Evolutionary conservation across 2,329 filamentous ascomycete genomes (phyloP).

Genomic region (Exutisphaerella laricina): DNA sequence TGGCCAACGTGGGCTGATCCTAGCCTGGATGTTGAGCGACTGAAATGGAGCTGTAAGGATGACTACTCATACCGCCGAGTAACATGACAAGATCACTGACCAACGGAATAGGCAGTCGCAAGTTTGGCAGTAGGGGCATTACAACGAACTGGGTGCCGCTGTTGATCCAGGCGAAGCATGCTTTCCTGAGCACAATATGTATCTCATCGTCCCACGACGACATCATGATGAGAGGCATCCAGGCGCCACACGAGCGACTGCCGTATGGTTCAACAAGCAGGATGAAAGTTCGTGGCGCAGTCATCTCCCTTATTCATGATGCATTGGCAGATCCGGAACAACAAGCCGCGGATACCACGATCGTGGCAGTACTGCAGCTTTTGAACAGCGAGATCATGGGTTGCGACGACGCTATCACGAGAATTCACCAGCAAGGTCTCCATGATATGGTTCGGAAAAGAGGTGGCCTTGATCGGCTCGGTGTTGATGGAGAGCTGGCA

Average conservation of each 20-base stretch:
- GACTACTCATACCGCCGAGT: background rate
- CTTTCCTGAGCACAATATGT: conserved; percentile 31
- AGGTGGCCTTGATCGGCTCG: conserved; percentile 29
- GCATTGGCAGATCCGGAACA: conserved; percentile 24
- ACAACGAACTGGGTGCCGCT: conserved; percentile 26
- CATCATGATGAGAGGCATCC: conserved; percentile 26
- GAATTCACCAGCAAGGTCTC: conserved; percentile 27
- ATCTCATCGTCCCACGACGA: conserved; percentile 32
- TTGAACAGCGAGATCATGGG: conserved; percentile 31
- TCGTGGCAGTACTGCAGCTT: conserved; percentile 31
- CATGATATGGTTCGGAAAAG: conserved; percentile 26
- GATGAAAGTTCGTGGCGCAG: conserved; percentile 21
- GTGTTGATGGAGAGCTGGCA: conserved; percentile 24
- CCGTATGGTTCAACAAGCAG: conserved; percentile 19
- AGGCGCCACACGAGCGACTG: conserved; percentile 15
- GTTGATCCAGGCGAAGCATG: conserved; percentile 22
- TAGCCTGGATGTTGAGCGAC: conserved; percentile 21
- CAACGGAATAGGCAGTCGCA: conserved; percentile 17
- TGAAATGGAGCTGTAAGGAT: conserved; percentile 30
- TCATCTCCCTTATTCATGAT: conserved; percentile 27
- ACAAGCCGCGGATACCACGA: conserved; percentile 27
- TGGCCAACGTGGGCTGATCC: conserved; percentile 22
- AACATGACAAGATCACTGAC: background rate
- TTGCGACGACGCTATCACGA: conserved; percentile 22
- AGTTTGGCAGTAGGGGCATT: conserved; percentile 28